These are phyloP conservation scores for Penicillium bovifimosum DNA, from an alignment of 495 filamentous ascomycete species.

Conservation along the genomic window DNA sequence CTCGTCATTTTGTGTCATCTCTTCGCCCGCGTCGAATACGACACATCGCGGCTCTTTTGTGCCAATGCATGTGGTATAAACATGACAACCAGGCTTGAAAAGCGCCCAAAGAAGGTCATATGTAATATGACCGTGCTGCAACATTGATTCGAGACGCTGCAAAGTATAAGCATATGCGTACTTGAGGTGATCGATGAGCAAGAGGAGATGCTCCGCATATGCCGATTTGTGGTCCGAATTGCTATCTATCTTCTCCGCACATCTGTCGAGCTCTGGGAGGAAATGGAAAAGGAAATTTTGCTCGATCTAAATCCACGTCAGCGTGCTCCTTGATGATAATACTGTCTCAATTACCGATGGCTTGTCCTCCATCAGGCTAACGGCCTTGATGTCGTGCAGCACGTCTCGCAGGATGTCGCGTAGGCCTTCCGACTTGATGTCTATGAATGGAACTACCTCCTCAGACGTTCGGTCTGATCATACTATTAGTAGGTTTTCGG, in stretches of 20 bases:
- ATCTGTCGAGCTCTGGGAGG: slow-evolving; percentile 26
- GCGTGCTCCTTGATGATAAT: slow-evolving; percentile 5
- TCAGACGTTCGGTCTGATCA: slow-evolving; percentile 20
- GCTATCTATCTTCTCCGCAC: slow-evolving; percentile 5
- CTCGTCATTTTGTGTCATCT: slow-evolving; percentile 18
- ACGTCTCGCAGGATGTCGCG: slow-evolving; percentile 26
- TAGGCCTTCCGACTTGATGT: slow-evolving; percentile 29
- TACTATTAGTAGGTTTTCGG: slow-evolving; percentile 7
- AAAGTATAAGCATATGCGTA: slow-evolving; percentile 28
- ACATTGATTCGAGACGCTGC: slow-evolving; percentile 33
- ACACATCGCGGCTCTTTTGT: slow-evolving; percentile 44
- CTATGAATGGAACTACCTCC: slow-evolving; percentile 18
- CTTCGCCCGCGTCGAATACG: slow-evolving; percentile 62
- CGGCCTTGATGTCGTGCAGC: slow-evolving; percentile 24
- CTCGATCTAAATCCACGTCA: slow-evolving; percentile 24
- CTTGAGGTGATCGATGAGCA: slow-evolving; percentile 38
- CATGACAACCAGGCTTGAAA: slow-evolving; percentile 20
- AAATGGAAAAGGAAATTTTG: slow-evolving; percentile 31
- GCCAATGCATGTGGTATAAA: slow-evolving; percentile 34
- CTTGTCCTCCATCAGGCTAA: slow-evolving; percentile 27
- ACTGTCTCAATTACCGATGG: slow-evolving; percentile 17
- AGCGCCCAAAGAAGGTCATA: slow-evolving; percentile 28
- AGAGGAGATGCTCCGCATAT: slow-evolving; percentile 26
- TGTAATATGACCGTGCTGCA: slow-evolving; percentile 32
- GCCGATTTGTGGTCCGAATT: slow-evolving; percentile 2